Base-by-base conservation (phyloP, 169 alveolate species). In the Cryptosporidium canis region DNA sequence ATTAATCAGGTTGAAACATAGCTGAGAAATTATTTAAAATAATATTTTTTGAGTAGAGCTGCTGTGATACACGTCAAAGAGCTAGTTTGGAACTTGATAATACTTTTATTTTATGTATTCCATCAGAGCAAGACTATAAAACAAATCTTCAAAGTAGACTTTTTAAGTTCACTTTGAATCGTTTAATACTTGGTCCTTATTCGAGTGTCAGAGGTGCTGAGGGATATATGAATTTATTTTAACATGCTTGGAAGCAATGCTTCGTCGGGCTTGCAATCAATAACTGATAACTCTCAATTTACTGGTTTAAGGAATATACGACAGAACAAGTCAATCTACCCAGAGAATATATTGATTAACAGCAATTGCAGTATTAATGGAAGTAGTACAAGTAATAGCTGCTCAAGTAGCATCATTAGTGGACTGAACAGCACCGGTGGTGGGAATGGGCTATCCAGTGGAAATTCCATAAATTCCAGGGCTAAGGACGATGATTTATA, bases 211-310 rank as follows among this genome's bases (percentile, higher is more conserved):
- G 35, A 16, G 63, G 63, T 51, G 33, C 63, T 51, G 55, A 3
- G 9, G 35, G 2, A 2, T 51, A 51, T 51, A 51, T 70, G 53
- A 39, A 41, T 66, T 68, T 27, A 21, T 29, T 29, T 48, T 77
- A 77, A 35, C 61, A 77, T 77, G 87, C 51, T 56, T 24, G 87
- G 70, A 29, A 58, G 71, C 71, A 55, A 77, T 77, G 87, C 56
- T 77, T 77, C 87, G 66, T 58, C 87, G 7, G 48, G 41, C 11
- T 31, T 61, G 51, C 70, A 77, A 35, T 35, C 87, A n/a, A 24
- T 61, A 35, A 63, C 45, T 58, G 72, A 55, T 16, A 61, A 77
- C 61, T 31, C 70, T 43, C 61, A 61, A 77, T 43, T 77, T 58
- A 56, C 87, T 35, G 55, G 87, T 37, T 63, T 77, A 24, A 55